phyloP scores from a whole-genome alignment of 2,329 filamentous ascomycete genomes.

The Aureobasidium sp. region DNA sequence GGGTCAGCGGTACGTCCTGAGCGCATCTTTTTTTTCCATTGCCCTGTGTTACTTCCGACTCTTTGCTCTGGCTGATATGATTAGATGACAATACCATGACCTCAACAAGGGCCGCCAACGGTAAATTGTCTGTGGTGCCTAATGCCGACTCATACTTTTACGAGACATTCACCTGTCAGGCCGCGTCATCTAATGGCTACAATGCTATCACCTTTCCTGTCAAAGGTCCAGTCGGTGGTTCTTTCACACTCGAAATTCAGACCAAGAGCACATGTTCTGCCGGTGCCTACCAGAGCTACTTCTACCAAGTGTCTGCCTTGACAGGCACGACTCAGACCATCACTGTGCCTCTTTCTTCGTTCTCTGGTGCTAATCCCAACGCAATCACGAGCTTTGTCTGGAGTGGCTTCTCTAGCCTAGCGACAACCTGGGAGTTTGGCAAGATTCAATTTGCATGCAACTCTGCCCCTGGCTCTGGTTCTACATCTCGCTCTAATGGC shows the following conservation, averaged over 20 bases:
- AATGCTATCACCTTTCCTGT: not conserved
- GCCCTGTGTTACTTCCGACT: not conserved
- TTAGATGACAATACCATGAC: not conserved
- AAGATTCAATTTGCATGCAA: not conserved
- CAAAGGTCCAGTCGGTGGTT: not conserved
- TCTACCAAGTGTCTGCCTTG: not conserved
- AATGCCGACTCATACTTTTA: not conserved
- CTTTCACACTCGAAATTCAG: not conserved
- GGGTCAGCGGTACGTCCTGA: not conserved
- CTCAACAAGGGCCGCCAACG: not conserved
- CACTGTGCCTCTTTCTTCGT: not conserved
- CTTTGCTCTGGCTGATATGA: not conserved
- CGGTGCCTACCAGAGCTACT: not conserved
- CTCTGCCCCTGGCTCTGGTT: not conserved
- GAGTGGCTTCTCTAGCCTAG: not conserved
- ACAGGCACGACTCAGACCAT: not conserved
- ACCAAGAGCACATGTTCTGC: not conserved
- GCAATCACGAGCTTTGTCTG: not conserved
- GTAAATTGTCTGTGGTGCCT: not conserved
- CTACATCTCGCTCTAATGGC: not conserved
- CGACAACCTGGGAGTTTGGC: not conserved
- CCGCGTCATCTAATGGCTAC: not conserved
- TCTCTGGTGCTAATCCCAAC: not conserved
- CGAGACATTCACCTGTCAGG: not conserved
- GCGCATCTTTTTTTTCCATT: not conserved